Evolutionary conservation across 2,329 filamentous ascomycete species (phyloP).

Genomic region (Pseudogymnoascus sp.): DNA sequence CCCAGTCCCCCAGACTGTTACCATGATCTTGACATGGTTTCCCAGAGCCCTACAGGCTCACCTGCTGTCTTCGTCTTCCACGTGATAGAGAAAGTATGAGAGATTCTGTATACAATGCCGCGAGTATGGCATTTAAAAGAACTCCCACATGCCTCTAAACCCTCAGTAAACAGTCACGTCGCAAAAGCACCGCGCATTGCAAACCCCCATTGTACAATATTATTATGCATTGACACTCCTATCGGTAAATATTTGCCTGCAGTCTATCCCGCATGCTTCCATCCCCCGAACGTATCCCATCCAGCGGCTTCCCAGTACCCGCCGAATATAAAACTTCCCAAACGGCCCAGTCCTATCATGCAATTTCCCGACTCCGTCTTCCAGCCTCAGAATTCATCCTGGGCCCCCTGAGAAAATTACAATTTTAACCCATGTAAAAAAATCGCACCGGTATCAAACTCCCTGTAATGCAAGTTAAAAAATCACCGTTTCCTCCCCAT

Average conservation of each 20-base stretch:
- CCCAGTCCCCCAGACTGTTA: background rate
- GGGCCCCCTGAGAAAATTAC: background rate
- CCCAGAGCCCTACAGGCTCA: background rate
- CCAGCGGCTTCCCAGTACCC: background rate
- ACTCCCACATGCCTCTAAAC: background rate
- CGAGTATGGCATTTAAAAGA: background rate
- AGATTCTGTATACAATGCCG: background rate
- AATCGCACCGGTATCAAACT: background rate
- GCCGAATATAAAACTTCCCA: background rate
- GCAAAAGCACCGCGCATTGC: background rate
- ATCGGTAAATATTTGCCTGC: background rate
- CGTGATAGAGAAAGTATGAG: background rate
- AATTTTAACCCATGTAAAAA: conserved; percentile 1
- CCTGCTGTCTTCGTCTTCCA: background rate
- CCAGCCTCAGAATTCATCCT: background rate
- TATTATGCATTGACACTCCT: background rate
- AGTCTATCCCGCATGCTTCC: background rate
- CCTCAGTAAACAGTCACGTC: background rate
- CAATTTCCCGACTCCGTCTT: conserved; percentile 5
- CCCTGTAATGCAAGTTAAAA: background rate
- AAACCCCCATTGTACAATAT: background rate
- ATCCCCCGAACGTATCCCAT: background rate
- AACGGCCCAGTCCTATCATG: background rate
- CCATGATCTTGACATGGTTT: background rate
- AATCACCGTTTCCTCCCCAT: background rate